Base-by-base conservation (phyloP, 257 asterid genomes). In the Solanum ossicruentum region DNA sequence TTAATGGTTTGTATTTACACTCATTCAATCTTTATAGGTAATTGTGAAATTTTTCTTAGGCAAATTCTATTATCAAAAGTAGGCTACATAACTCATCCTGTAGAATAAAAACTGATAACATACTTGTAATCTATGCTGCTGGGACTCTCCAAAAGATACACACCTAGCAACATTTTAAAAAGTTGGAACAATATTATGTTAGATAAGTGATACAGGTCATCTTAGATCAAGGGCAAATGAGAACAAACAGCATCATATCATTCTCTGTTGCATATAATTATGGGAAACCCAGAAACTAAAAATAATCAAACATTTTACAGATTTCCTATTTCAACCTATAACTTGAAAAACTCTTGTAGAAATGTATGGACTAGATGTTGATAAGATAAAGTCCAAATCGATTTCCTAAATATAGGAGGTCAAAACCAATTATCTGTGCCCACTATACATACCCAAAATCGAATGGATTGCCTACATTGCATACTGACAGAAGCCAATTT, bases 371-470 rank as follows among this genome's bases (percentile, higher is more conserved):
- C 12, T 12, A 45, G 20, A 52, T 49, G 43, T 15, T 21, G 13
- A 60, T 23, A 49, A 36, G 41, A 39, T 32, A 21, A 65, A 43
- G 60, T 61, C 18, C 10, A 61, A 41, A 81, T 39, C 45, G 4
- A 60, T 72, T 11, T n/a, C 41, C 80, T 81, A 60, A 57, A 39
- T 43, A 61, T 55, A 81, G 70, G 69, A 81, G 66, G 69, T 65
- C 84, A 23, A 45, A 60, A 49, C 41, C 75, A 82, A 61, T 56
- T 2, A 43, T 58, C 12, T 82, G 77, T 61, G 45, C 58, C 84
- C 54, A 67, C 85, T 83, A 83, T 67, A 83, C 85, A 83, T 17
- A 56, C 80, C 54, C 85, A 83, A 83, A 83, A 83, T 66, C 85
- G n/a, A 36, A 51, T 49, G 80, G 28, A 83, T 28, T 83, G 18